Base-by-base conservation (phyloP, 1,139 yeast genomes). In the Magnusiomyces suaveolens region DNA sequence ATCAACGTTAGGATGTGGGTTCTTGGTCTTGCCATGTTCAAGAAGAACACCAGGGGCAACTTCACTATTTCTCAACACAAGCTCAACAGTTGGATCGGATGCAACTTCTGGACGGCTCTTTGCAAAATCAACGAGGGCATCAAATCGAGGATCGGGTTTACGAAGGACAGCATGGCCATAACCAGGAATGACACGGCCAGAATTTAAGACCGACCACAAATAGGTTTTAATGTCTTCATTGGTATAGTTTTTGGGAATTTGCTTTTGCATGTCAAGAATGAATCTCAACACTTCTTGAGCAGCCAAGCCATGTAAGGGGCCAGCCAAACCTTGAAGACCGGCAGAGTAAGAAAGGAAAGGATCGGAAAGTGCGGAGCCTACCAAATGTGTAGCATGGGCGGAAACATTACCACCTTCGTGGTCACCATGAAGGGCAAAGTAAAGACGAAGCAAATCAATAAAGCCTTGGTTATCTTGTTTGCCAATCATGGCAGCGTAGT, bases 321-420 rank as follows among this genome's bases (percentile, higher is more conserved):
- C 97, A 59, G 97, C 97, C 70, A 90, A 81, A 74, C 97, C 97
- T 76, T 87, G 87, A 72, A 90, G 77, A 73, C 97, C 97, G 56
- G 97, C 96, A 60, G 97, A 84, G 65, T 87, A 82, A 50, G 96
- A 86, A 68, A 90, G 79, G 80, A 80, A 88, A 69, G 97, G 97
- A 57, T 95, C 89, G 26, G 96, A 84, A 66, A 90, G 80, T 57
- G 97, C 97, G 41, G 96, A 87, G 65, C 97, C 97, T 62, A 90
- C 97, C 74, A 90, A 80, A 75, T 90, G 97, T 63, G 97, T 89
- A 67, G 97, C 83, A 78, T 90, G 97, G 53, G 97, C 97, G 60
- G 96, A 87, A 60, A 90, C 97, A 70, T 90, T 90, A 75, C 97
- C 97, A 77, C 97, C 97, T 78, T 90, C 97, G 76, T 90, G 97